Conservation (phyloP, 2,329 filamentous ascomycete species). For the Zarea fungicola region DNA sequence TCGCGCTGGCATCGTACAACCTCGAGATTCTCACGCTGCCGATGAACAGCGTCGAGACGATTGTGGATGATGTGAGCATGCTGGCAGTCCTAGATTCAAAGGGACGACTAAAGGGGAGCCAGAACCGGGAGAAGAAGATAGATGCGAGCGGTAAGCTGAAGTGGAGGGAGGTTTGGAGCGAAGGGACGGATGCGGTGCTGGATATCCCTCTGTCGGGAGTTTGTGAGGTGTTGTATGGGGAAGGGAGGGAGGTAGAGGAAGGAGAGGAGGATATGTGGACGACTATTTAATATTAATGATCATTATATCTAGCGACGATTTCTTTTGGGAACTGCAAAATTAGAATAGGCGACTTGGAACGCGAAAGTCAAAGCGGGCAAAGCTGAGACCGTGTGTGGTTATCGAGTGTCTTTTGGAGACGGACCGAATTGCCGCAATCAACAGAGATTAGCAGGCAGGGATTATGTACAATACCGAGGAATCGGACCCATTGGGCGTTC, state of each 20-base stretch:
- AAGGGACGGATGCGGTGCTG: slow-evolving; percentile 94
- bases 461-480: no score
- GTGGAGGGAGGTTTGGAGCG: slow-evolving; percentile 83
- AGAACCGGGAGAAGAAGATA: slow-evolving; percentile 32
- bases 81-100: slow-evolving; percentile 75
- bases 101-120: slow-evolving; percentile 44
- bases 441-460: no score
- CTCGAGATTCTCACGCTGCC: slow-evolving; percentile 80
- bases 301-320: no score
- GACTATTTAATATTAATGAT: no score
- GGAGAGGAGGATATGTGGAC: slow-evolving; percentile 17
- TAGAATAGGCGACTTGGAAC: no score
- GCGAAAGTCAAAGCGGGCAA: no score
- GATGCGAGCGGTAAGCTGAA: slow-evolving; percentile 41
- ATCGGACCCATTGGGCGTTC: no score
- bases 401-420: no score
- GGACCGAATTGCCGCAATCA: no score
- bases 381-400: no score
- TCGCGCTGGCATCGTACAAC: slow-evolving; percentile 88
- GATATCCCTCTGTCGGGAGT: slow-evolving; percentile 93
- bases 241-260: slow-evolving; percentile 32
- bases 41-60: slow-evolving; percentile 73
- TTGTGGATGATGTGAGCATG: slow-evolving; percentile 86
- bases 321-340: no score
- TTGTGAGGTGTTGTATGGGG: slow-evolving; percentile 87